Conservation (phyloP, 805 yeast genomes). For the Lachancea mirantina region DNA sequence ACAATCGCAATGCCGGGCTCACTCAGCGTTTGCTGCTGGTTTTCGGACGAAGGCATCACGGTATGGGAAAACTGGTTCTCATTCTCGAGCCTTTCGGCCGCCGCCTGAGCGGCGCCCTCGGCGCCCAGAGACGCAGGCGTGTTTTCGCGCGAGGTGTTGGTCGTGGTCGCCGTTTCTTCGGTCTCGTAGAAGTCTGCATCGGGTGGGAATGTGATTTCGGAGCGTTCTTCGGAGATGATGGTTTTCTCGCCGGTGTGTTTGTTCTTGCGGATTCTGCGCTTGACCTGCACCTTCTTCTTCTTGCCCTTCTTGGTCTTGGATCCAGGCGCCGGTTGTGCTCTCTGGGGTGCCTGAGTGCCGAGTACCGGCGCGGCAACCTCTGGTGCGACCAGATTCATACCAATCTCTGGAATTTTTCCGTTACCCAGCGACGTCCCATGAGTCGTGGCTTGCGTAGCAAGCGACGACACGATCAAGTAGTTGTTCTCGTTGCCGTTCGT, state of each 20-base stretch:
- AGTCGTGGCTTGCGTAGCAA: conserved; percentile 11
- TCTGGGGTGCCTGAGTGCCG: conserved; percentile 8
- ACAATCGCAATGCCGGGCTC: conserved; percentile 62
- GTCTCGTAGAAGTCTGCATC: conserved; percentile 14
- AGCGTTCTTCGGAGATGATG: conserved; percentile 29
- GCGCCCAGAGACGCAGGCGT: conserved; percentile 17
- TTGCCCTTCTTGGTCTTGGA: conserved; percentile 14
- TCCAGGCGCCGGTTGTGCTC: conserved; percentile 9
- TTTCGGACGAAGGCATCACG: conserved; percentile 39
- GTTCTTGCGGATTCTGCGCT: conserved; percentile 34
- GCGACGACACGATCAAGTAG: conserved; percentile 24
- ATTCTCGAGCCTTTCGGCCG: conserved; percentile 7
- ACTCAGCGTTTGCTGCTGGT: conserved; percentile 38
- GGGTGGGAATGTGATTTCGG: conserved; percentile 15
- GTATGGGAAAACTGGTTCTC: conserved; percentile 23
- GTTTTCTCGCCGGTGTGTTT: conserved; percentile 37
- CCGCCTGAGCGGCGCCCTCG: conserved; percentile 8
- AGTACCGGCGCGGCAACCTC: conserved; percentile 11
- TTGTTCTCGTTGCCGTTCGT: conserved; percentile 36
- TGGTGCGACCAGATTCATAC: conserved; percentile 10
- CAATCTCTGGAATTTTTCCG: conserved; percentile 18
- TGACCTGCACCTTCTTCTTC: conserved; percentile 31
- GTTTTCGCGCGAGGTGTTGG: conserved; percentile 12
- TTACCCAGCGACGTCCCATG: conserved; percentile 4
- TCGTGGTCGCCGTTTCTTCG: conserved; percentile 9